Percentiles rank a stretch among this genome's conserved stretches.
These are phyloP conservation scores for Liquidambar formosana DNA, from an alignment of 164 flowering plant species.

Conservation along the genomic window DNA sequence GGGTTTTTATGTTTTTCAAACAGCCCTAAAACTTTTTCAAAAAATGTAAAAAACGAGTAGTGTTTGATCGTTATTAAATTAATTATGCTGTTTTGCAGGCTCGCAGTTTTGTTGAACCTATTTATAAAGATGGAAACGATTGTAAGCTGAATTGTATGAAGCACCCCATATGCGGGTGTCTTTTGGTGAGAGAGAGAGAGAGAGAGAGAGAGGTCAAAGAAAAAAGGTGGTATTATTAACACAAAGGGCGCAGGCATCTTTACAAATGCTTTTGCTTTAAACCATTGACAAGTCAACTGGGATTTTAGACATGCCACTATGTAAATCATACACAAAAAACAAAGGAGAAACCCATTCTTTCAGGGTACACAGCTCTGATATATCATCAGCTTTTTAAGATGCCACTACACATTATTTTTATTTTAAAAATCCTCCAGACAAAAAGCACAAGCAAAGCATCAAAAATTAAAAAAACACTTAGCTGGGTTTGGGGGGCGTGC, in stretches of 20 bases:
- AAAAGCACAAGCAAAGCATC: neutral
- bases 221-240: constrained; percentile 13
- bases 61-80: too few species aligned
- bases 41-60: too few species aligned
- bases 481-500: neutral
- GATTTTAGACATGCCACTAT: too few species aligned
- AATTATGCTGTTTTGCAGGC: too few species aligned
- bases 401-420: neutral
- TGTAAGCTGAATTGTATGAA: too few species aligned
- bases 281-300: constrained; percentile 19
- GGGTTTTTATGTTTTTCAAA: too few species aligned
- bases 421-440: neutral
- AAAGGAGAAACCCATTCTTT: neutral
- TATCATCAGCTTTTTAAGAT: neutral
- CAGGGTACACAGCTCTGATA: too few species aligned
- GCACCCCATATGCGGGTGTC: too few species aligned
- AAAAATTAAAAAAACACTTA: neutral
- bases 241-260: neutral
- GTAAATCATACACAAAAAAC: too few species aligned
- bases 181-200: neutral
- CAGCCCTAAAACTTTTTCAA: too few species aligned
- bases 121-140: too few species aligned
- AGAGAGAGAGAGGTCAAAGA: constrained; percentile 12
- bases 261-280: neutral
- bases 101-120: too few species aligned